A percentile compares a stretch with the other conserved stretches of the same genome.
Conservation (phyloP, 2,329 filamentous ascomycete genomes). For the Raffaelea arxii region DNA sequence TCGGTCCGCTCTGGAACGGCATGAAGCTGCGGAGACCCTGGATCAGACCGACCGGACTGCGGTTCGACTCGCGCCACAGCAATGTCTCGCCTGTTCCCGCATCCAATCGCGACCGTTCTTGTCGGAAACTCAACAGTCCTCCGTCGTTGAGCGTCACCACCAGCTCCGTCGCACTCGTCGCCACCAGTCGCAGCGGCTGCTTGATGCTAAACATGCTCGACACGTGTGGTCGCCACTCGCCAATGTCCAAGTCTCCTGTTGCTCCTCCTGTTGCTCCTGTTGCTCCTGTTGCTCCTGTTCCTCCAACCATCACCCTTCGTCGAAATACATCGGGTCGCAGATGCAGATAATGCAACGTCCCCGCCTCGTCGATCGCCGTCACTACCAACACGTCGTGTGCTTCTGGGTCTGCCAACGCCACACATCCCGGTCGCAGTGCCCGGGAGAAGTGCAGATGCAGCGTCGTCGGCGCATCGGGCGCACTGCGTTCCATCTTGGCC, state of each 20-base stretch:
- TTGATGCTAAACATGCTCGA: conserved; percentile 70
- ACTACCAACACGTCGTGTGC: conserved; percentile 70
- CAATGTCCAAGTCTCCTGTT: conserved; percentile 69
- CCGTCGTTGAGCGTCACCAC: conserved; percentile 76
- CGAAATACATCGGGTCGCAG: conserved; percentile 76
- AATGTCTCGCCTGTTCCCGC: conserved; percentile 13
- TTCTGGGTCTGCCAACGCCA: conserved; percentile 71
- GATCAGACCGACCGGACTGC: conserved; percentile 64
- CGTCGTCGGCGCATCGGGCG: conserved; percentile 61
- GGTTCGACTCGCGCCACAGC: conserved; percentile 63
- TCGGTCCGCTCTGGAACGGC: conserved; percentile 55
- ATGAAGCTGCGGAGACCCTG: conserved; percentile 57
- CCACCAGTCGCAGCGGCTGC: conserved; percentile 70
- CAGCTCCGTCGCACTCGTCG: conserved; percentile 62
- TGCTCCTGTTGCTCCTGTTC: too few species aligned
- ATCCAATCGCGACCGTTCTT: conserved; percentile 39
- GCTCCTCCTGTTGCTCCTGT: too few species aligned
- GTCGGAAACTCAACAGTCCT: conserved; percentile 60
- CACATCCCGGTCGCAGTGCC: conserved; percentile 63
- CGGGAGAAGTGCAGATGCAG: conserved; percentile 70
- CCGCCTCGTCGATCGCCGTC: conserved; percentile 70
- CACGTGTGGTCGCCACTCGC: conserved; percentile 64
- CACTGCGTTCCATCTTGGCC: conserved; percentile 49
- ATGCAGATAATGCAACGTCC: conserved; percentile 74
- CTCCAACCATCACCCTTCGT: conserved; percentile 52